phyloP scores from a whole-genome alignment of 768 basidiomycete species.

The Tubosaeta brunneosetosa region DNA sequence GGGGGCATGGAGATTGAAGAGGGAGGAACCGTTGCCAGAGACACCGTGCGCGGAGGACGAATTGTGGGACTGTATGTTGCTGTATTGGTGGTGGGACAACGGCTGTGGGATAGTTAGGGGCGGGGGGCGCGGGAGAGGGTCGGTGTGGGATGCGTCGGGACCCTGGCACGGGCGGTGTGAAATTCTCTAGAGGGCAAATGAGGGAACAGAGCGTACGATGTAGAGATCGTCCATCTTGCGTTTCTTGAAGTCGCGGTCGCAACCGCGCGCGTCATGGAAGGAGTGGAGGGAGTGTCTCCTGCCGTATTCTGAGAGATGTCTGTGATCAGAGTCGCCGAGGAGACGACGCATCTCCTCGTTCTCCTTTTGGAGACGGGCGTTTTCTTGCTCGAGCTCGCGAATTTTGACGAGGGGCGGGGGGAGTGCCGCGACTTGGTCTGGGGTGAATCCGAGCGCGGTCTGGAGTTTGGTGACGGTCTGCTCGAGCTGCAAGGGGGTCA shows the following conservation, averaged over 20 bases:
- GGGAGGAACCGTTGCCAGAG: constrained; percentile 35
- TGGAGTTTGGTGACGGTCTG: constrained; percentile 84
- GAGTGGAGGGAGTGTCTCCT: constrained; percentile 44
- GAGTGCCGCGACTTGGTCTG: constrained; percentile 69
- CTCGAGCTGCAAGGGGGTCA: constrained; percentile 52
- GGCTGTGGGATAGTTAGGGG: constrained; percentile 62
- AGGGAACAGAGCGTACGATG: constrained; percentile 34
- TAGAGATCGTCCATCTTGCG: constrained; percentile 60
- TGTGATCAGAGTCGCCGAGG: constrained; percentile 44
- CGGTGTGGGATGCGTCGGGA: constrained; percentile 41
- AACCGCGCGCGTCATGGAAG: constrained; percentile 45
- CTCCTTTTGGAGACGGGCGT: constrained; percentile 62
- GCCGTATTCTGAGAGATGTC: constrained; percentile 37
- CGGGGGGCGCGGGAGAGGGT: constrained; percentile 40
- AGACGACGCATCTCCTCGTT: constrained; percentile 71
- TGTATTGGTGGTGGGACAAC: constrained; percentile 46
- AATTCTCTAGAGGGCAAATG: not conserved
- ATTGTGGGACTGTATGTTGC: constrained; percentile 35
- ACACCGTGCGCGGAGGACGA: constrained; percentile 38
- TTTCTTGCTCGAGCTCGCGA: constrained; percentile 80
- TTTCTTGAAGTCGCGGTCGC: constrained; percentile 59
- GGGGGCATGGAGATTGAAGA: constrained; percentile 52
- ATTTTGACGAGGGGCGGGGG: constrained; percentile 73
- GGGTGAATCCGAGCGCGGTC: constrained; percentile 63
- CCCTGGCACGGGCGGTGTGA: constrained; percentile 30